Base-by-base conservation (phyloP, 1,284 basidiomycete genomes). In the Pisolithus thermaeus region DNA sequence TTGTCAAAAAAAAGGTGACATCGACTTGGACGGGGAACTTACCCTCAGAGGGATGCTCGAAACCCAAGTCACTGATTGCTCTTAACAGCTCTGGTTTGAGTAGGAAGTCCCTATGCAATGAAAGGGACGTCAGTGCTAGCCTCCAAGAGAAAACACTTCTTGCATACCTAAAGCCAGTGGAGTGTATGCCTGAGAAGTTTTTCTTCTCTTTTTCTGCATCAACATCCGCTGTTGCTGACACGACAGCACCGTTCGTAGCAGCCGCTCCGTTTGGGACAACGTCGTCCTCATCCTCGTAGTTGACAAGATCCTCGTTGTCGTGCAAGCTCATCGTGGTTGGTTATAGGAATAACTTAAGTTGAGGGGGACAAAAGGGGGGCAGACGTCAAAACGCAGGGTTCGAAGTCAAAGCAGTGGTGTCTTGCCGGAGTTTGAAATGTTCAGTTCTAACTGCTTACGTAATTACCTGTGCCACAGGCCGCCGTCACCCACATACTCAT, bases 41-140 rank as follows among this genome's bases (percentile, higher is more conserved):
- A 97, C 96, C 96, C 83, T 99, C 97, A 47, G 96, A 98, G 50
- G 97, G 97, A 76, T 99, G 97, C 73, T 99, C 97, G 69, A 99
- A 99, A 75, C 97, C 97, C 44, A 99, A 78, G 67, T 99, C 97
- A 71, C 92, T 96, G 70, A 99, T 99, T 50, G 97, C 95, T 61
- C 97, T 89, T 63, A 99, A 80, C 57, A 99, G 75, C 72, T 99
- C 97, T 54, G 95, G 92, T 79, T 97, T 98, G 73, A 98, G 77
- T 65, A 98, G 76, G 77, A 98, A 98, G 72, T 98, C 95, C 69
- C 93, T 92, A 66, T 56, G 44, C 61, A 54, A 51, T 60, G 55
- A 56, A 54, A 52, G 48, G 40, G 47, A 49, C 25, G 47, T 64
- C 28, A 59, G 56, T 30, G 28, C 11, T 3, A 12, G n/a, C 40